phyloP scores from a whole-genome alignment of 495 filamentous ascomycete genomes.

The Penicillium riverlandense region DNA sequence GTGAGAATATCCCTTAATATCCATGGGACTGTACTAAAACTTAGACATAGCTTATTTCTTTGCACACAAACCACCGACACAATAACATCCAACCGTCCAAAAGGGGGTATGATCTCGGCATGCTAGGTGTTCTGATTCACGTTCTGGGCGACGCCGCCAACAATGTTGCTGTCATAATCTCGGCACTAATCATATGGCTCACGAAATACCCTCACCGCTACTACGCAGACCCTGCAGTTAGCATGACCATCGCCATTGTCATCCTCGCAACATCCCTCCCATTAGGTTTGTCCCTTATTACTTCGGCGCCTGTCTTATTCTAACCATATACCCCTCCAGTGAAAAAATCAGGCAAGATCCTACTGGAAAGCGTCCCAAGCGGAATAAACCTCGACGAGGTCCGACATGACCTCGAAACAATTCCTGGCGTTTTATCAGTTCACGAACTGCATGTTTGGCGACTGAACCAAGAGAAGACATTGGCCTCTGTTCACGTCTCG shows the following conservation, averaged over 20 bases:
- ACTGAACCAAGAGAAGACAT: constrained; percentile 34
- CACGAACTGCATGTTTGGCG: constrained; percentile 44
- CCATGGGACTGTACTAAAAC: too few relatives aligned
- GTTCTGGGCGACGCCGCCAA: constrained; percentile 38
- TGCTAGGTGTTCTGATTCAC: constrained; percentile 42
- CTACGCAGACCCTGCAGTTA: constrained; percentile 41
- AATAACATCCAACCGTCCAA: too few relatives aligned
- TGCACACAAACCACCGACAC: too few relatives aligned
- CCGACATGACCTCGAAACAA: constrained; percentile 53
- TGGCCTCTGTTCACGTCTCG: constrained; percentile 37
- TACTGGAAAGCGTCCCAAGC: constrained; percentile 73
- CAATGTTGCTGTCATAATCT: constrained; percentile 40
- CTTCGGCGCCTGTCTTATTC: too few relatives aligned
- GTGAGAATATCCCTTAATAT: too few relatives aligned
- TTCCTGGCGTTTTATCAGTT: constrained; percentile 29
- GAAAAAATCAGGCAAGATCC: constrained; percentile 40
- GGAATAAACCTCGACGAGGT: constrained; percentile 69
- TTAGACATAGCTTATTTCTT: too few relatives aligned
- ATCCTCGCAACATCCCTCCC: constrained; percentile 35
- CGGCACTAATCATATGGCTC: constrained; percentile 36
- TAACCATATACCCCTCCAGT: constrained; percentile 10
- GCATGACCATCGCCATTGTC: constrained; percentile 38
- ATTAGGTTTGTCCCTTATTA: constrained; percentile 14
- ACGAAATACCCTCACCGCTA: constrained; percentile 25
- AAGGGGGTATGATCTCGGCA: constrained; percentile 24